Base-by-base conservation (phyloP, 495 filamentous ascomycete species). In the Podospora comata region DNA sequence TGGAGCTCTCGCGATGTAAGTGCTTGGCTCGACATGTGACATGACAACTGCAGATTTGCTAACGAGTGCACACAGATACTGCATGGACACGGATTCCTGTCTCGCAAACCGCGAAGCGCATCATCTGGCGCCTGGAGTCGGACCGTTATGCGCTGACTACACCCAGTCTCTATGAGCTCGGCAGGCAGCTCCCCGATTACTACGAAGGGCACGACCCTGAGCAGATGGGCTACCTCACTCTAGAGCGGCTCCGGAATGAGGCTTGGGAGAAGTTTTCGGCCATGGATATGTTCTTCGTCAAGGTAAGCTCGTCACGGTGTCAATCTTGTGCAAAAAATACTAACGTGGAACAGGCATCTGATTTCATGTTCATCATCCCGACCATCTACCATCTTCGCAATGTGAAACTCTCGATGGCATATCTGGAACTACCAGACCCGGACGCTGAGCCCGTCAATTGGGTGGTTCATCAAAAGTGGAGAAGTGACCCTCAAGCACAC, bases 271-370 rank as follows among this genome's bases (percentile, higher is more conserved):
- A 80, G 69, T 87, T 87, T 73, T 73, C 79, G 64, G 78, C 79
- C 7, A 81, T 83, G 73, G 83, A 90, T 72, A 82, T 92, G 75
- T 94, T 94, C 76, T 92, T 92, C 83, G 85, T 94, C 72, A 90
- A 88, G 81, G 89, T 91, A 82, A 69, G 77, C 26, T 15, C 27
- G 23, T 15, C 27, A 32, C 18, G 9, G 13, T 48, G 13, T 48
- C 9, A 3, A 5, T 3, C 13, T 48, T 48, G 15, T 58, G 9
- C 11, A 16, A 20, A 34, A 27, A 59, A 18, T 7, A 19, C 26
- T 30, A 59, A 67, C 0, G 5, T 60, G 2, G 27, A 34, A 9
- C 28, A 90, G 87, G 84, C 90, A 62, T 88, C 89, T 63, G 91
- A 93, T 74, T 91, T 93, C 76, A 86, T 90, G 82, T 87, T 85